phyloP scores from a whole-genome alignment of 257 asterid genomes.

The Voacanga thouarsii region DNA sequence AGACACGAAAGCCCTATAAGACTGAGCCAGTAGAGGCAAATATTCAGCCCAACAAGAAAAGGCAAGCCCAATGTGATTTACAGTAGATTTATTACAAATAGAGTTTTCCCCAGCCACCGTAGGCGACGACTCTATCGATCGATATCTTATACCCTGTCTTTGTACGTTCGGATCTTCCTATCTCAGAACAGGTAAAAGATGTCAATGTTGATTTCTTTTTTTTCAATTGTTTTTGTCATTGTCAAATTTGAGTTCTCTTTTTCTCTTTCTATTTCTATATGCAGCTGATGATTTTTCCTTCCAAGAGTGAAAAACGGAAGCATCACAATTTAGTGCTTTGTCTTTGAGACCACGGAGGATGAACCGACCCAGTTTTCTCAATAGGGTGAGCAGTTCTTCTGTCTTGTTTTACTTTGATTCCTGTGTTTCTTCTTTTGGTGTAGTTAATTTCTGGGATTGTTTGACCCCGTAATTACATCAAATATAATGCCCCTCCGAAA shows the following conservation, averaged over 20 bases:
- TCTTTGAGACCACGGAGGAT: constrained; percentile 30
- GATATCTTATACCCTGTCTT: not conserved
- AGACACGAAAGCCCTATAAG: too few species aligned
- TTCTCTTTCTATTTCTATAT: not conserved
- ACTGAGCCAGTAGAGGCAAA: too few species aligned
- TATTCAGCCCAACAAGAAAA: too few species aligned
- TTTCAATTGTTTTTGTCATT: not conserved
- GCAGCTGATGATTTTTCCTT: constrained; percentile 32
- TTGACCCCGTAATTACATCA: not conserved
- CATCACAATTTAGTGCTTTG: constrained; percentile 35
- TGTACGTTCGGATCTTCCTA: not conserved
- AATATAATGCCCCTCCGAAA: not conserved
- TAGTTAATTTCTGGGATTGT: not conserved
- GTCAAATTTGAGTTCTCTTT: not conserved
- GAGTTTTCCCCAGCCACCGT: not conserved
- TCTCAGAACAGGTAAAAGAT: not conserved
- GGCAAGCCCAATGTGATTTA: too few species aligned
- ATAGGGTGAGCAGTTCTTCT: constrained; percentile 25
- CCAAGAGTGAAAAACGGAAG: constrained; percentile 36
- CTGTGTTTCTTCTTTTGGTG: too few species aligned
- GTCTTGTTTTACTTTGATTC: not conserved
- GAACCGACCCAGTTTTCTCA: constrained; percentile 33
- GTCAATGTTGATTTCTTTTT: too few species aligned
- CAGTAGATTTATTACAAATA: too few species aligned
- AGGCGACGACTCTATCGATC: not conserved